A percentile compares a stretch with the other conserved stretches of the same genome.
Conservation (phyloP, 805 yeast genomes). For the Metschnikowia arizonensis region DNA sequence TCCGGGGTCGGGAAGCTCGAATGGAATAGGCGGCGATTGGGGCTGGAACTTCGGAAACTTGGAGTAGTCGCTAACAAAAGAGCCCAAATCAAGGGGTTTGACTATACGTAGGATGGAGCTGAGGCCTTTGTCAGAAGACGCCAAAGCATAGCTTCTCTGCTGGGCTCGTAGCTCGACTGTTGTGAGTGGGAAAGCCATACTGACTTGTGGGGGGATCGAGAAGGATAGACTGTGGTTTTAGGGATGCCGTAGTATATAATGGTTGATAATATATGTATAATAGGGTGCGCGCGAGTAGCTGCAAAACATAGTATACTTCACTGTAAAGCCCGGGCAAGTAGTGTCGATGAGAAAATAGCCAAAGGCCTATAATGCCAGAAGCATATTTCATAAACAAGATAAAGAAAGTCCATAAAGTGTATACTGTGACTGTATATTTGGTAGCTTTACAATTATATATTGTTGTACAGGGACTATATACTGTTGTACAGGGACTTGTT, state of each 20-base stretch:
- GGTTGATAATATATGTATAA: neutral
- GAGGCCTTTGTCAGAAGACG: constrained; percentile 13
- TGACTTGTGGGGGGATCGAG: neutral
- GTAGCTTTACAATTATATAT: too few relatives aligned
- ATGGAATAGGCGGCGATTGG: constrained; percentile 18
- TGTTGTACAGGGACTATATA: too few relatives aligned
- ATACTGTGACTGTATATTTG: too few relatives aligned
- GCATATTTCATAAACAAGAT: too few relatives aligned
- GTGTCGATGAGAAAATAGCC: too few relatives aligned
- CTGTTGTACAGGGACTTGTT: too few relatives aligned
- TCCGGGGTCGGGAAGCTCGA: constrained; percentile 11
- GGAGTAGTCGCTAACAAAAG: constrained; percentile 10
- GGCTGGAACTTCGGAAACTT: constrained; percentile 10
- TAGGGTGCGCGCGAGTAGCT: constrained; percentile 2
- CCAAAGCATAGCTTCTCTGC: constrained; percentile 15
- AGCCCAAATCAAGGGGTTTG: constrained; percentile 17
- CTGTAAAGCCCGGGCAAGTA: neutral
- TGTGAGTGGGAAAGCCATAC: constrained; percentile 19
- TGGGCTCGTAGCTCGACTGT: constrained; percentile 19
- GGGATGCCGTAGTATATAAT: too few relatives aligned
- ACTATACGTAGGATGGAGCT: constrained; percentile 13
- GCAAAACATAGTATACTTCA: neutral
- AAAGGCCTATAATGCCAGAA: too few relatives aligned
- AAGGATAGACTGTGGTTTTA: neutral
- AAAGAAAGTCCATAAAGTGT: too few relatives aligned